phyloP scores from a whole-genome alignment of 2,329 filamentous ascomycete species.

The Thelonectria blattea region DNA sequence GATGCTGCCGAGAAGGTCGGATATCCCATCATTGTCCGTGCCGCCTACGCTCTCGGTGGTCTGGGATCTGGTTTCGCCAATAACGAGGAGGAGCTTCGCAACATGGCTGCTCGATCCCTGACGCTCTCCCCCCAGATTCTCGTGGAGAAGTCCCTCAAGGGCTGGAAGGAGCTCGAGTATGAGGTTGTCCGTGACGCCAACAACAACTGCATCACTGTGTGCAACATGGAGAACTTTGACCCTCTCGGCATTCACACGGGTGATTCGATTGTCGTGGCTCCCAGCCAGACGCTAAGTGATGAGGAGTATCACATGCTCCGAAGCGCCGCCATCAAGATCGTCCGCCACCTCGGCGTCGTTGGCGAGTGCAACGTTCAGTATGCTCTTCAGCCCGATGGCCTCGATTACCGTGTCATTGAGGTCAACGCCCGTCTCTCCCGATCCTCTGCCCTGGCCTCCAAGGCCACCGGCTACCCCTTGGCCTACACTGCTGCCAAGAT shows the following conservation, averaged over 20 bases:
- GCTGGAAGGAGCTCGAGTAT: conserved; percentile 99
- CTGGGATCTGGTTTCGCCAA: conserved; percentile 95
- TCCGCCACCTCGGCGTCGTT: conserved; percentile 94
- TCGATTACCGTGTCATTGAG: conserved; percentile 98
- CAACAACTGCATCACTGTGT: conserved; percentile 99
- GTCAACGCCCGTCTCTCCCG: conserved; percentile 98
- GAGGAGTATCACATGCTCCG: conserved; percentile 99
- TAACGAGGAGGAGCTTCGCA: conserved; percentile 90
- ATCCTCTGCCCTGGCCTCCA: conserved; percentile 95
- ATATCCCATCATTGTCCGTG: conserved; percentile 97
- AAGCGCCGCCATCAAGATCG: conserved; percentile 96
- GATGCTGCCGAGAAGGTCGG: conserved; percentile 85
- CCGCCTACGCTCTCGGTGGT: conserved; percentile 94
- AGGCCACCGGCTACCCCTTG: conserved; percentile 96
- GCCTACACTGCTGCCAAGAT: conserved; percentile 99
- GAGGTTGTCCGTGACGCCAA: conserved; percentile 96
- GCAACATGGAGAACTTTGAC: conserved; percentile 86
- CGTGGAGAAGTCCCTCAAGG: conserved; percentile 98
- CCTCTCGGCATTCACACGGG: conserved; percentile 97
- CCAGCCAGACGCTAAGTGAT: conserved; percentile 94
- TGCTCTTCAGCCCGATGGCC: conserved; percentile 91
- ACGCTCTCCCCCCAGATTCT: conserved; percentile 95
- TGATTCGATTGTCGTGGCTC: conserved; percentile 97
- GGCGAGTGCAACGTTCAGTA: conserved; percentile 99
- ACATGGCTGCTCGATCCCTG: conserved; percentile 90